phyloP scores from a whole-genome alignment of 164 flowering plant genomes.

The Warburgia ugandensis region DNA sequence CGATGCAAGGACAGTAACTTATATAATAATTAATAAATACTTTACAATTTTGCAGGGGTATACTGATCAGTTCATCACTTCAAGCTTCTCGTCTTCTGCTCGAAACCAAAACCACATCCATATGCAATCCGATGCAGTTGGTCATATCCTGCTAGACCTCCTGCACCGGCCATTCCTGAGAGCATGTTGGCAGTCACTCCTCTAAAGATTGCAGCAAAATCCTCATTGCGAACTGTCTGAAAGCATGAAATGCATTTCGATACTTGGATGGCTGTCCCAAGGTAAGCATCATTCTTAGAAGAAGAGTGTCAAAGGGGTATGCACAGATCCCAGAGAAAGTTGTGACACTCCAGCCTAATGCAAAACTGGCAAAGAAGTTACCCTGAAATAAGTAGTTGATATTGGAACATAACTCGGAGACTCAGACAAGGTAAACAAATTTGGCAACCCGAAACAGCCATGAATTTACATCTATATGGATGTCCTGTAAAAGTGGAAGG shows the following conservation, averaged over 20 bases:
- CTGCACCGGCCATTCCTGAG: constrained; percentile 92
- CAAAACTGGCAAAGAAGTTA: constrained; percentile 78
- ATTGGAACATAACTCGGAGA: not conserved
- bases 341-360: constrained; percentile 89
- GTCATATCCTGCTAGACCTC: constrained; percentile 93
- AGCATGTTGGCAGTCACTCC: constrained; percentile 94
- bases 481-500: not conserved
- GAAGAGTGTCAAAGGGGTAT: constrained; percentile 85
- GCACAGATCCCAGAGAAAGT: constrained; percentile 87
- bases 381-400: constrained; percentile 44
- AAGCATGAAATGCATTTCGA: constrained; percentile 55
- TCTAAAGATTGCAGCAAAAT: constrained; percentile 53
- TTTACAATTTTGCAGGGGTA: too few species aligned
- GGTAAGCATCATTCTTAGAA: constrained; percentile 96
- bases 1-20: too few species aligned
- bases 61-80: too few species aligned
- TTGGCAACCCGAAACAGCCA: not conserved
- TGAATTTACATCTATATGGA: not conserved
- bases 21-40: too few species aligned
- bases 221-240: constrained; percentile 73
- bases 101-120: constrained; percentile 30
- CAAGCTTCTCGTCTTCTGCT: constrained; percentile 30
- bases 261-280: constrained; percentile 87
- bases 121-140: constrained; percentile 53
- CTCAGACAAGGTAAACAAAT: not conserved